Conservation (phyloP, 1,284 basidiomycete species). For the Ustilago cynodontis region DNA sequence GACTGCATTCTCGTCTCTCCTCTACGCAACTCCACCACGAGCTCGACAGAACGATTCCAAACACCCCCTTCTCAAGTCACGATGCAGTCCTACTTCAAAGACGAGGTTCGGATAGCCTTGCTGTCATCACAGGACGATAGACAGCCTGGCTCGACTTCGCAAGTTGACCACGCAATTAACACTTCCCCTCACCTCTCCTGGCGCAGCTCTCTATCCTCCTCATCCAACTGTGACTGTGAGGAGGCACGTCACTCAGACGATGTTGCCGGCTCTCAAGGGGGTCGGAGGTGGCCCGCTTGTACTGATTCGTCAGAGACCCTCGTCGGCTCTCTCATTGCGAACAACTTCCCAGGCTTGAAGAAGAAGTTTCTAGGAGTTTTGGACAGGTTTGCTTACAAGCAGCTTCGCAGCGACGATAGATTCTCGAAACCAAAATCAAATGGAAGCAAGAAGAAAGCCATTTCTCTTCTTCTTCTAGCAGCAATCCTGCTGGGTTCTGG, state of each 20-base stretch:
- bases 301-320: constrained; percentile 26
- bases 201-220: constrained; percentile 27
- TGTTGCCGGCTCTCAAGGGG: constrained; percentile 2
- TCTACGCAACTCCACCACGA: neutral
- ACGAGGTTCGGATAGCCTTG: constrained; percentile 25
- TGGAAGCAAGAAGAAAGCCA: constrained; percentile 11
- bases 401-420: constrained; percentile 10
- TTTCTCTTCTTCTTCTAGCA: constrained; percentile 25
- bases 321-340: constrained; percentile 15
- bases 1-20: neutral
- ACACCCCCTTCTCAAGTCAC: neutral
- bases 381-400: constrained; percentile 10
- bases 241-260: constrained; percentile 1
- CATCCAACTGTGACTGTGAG: constrained; percentile 15
- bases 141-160: constrained; percentile 5
- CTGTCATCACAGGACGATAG: constrained; percentile 6
- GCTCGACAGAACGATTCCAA: neutral
- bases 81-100: constrained; percentile 33
- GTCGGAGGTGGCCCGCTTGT: constrained; percentile 1
- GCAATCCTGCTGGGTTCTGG: constrained; percentile 32
- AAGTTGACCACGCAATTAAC: neutral
- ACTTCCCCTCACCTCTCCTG: constrained; percentile 12
- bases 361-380: constrained; percentile 14
- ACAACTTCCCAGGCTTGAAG: constrained; percentile 22
- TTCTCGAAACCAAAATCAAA: neutral